These are phyloP conservation scores for Alternaria alternata DNA, from an alignment of 2,329 filamentous ascomycete species.

Conservation along the genomic window DNA sequence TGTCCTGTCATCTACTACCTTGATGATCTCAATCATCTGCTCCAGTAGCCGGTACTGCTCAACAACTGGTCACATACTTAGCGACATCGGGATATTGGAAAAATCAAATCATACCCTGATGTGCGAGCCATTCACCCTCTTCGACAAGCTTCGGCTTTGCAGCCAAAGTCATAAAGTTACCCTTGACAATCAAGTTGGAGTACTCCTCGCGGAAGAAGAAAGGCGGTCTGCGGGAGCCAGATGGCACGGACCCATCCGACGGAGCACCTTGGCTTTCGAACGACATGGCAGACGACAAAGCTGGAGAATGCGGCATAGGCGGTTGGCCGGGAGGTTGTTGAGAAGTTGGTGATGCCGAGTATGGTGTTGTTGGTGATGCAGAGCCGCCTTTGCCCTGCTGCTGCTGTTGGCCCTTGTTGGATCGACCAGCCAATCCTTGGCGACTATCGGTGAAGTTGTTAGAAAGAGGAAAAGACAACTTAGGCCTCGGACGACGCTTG, in stretches of 20 bases:
- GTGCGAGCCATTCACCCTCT: conserved; percentile 92
- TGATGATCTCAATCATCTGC: conserved; percentile 87
- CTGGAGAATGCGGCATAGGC: conserved; percentile 48
- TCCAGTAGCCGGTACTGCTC: conserved; percentile 91
- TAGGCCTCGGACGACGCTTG: conserved; percentile 12
- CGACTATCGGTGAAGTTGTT: conserved; percentile 44
- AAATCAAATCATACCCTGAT: conserved; percentile 76
- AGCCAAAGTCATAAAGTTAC: conserved; percentile 96
- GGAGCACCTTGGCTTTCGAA: conserved; percentile 67
- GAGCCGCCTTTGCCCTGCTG: conserved; percentile 46
- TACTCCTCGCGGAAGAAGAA: conserved; percentile 79
- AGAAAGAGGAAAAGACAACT: conserved; percentile 26
- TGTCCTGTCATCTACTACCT: conserved; percentile 80
- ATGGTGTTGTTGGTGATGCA: conserved; percentile 48
- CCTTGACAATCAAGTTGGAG: conserved; percentile 89
- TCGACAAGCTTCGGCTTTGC: conserved; percentile 93
- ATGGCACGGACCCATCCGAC: conserved; percentile 44
- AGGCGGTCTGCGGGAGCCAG: conserved; percentile 71
- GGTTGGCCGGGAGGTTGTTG: conserved; percentile 45
- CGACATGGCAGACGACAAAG: conserved; percentile 62
- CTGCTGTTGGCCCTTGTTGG: conserved; percentile 51
- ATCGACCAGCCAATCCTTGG: conserved; percentile 55
- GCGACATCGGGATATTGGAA: conserved; percentile 8
- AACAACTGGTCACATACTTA: conserved; percentile 69
- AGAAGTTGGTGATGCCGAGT: conserved; percentile 47